Evolutionary conservation across 2,329 filamentous ascomycete species (phyloP), one percentile per base, ranked within the genome.

Genomic region (Aspergillus cejpii): DNA sequence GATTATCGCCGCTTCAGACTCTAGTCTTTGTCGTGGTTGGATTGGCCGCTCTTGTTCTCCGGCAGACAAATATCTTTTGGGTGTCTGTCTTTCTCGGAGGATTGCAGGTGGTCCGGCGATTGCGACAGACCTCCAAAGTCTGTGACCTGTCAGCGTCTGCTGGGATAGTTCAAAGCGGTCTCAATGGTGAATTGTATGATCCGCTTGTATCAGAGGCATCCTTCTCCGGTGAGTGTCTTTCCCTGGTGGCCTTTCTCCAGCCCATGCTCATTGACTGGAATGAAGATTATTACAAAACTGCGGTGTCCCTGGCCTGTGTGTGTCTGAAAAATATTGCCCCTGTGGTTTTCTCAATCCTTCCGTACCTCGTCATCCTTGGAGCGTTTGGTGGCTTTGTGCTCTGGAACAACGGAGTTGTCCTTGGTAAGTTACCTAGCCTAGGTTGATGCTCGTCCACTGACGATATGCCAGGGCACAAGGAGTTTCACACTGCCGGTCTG

Each of bases 61-160:
- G 92, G 19, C 92, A 98, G 66, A 98, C 92, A 0, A 98, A 98
- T 58, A 85, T 97, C 44, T 95, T 98, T 63, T 98, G 92, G 92
- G 83, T 90, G 0, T 84, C 70, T 12, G 55, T 73, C 3, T 74
- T 72, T 51, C 52, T 74, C 14, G 72, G 70, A 24, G 72, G 70
- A 19, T 54, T 74, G 37, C 67, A 69, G 47, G 63, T 68, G 20
- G 59, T 70, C 12, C 62, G 66, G 34, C 66, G 44, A 8, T 50
- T 72, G 37, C 57, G 60, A 23, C 50, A 53, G 19, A 55, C 53
- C 24, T 52, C 61, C 5, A 60, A 56, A n/a, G 41, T 48, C n/a
- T 61, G 56, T 21, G 37, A 51, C 15, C 58, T 60, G 10, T 55
- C 56, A 10, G 52, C 57, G n/a, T 29, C 66, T 3, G 37, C 47